phyloP scores from a whole-genome alignment of 179 eudicot species.

The Spergularia azorica region DNA sequence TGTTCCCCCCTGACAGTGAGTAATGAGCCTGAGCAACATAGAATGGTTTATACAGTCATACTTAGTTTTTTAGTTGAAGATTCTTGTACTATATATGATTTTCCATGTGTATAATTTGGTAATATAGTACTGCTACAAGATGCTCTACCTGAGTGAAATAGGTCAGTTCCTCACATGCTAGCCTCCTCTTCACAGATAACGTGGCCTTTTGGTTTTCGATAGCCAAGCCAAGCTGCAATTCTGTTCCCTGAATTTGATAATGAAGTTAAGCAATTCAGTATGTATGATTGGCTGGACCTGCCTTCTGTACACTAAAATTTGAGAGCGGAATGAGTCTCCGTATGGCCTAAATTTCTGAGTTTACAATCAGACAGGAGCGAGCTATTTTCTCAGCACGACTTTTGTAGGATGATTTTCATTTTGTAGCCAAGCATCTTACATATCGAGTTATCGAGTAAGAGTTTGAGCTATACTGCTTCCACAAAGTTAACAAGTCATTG shows the following conservation, averaged over 20 bases:
- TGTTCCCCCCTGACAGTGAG: slow-evolving; percentile 49
- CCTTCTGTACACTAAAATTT: background rate
- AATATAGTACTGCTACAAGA: background rate
- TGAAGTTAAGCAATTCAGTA: slow-evolving; percentile 1
- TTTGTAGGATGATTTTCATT: background rate
- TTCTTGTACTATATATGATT: too few relatives aligned
- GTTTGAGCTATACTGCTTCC: background rate
- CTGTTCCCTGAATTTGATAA: slow-evolving; percentile 67
- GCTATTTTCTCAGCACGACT: background rate
- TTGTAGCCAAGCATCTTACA: background rate
- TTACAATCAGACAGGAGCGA: background rate
- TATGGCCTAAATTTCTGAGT: background rate
- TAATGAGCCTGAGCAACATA: slow-evolving; percentile 57
- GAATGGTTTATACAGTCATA: background rate
- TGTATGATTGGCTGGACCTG: background rate
- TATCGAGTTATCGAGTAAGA: background rate
- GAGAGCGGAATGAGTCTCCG: background rate
- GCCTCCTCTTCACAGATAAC: slow-evolving; percentile 83
- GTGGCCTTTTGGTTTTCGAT: slow-evolving; percentile 80
- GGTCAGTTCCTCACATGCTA: slow-evolving; percentile 86
- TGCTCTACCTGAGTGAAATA: slow-evolving; percentile 69
- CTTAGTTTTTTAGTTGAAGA: background rate
- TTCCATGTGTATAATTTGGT: background rate
- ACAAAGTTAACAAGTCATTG: background rate
- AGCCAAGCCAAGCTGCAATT: slow-evolving; percentile 85